Conservation (phyloP, 495 filamentous ascomycete genomes). For the Friedmanniomyces simplex region DNA sequence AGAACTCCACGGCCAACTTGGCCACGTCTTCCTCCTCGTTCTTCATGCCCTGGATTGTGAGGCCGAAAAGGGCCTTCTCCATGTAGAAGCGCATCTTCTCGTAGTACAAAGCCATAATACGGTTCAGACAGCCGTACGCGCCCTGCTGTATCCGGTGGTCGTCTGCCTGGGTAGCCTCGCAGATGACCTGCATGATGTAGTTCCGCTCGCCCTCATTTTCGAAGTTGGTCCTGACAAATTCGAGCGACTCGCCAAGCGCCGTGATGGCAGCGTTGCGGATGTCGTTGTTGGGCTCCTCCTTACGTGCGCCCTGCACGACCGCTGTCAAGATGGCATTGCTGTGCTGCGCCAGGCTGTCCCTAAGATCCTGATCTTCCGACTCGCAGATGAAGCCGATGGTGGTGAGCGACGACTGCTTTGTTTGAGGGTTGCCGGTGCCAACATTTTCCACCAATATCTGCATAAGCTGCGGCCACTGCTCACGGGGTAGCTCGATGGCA, state of each 20-base stretch:
- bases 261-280: conserved; percentile 86
- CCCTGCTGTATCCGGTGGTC: conserved; percentile 88
- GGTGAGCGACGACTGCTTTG: conserved; percentile 88
- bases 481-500: conserved; percentile 81
- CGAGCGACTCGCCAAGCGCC: conserved; percentile 90
- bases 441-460: conserved; percentile 78
- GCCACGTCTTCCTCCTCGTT: conserved; percentile 93
- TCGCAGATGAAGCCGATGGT: conserved; percentile 98
- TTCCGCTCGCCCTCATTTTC: conserved; percentile 98
- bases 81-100: conserved; percentile 99
- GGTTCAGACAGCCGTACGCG: conserved; percentile 91
- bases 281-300: conserved; percentile 83
- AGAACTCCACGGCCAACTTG: conserved; percentile 97
- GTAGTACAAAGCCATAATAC: conserved; percentile 96
- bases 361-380: conserved; percentile 76
- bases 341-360: conserved; percentile 68
- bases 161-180: conserved; percentile 88
- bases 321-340: conserved; percentile 97
- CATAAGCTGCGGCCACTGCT: conserved; percentile 97
- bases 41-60: conserved; percentile 99
- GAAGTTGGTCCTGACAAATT: conserved; percentile 96
- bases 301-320: conserved; percentile 91
- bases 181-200: conserved; percentile 99
- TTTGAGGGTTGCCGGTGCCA: conserved; percentile 66
- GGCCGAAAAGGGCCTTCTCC: conserved; percentile 97